Conservation (phyloP, 257 asterid species). For the Nicotiana noctiflora region DNA sequence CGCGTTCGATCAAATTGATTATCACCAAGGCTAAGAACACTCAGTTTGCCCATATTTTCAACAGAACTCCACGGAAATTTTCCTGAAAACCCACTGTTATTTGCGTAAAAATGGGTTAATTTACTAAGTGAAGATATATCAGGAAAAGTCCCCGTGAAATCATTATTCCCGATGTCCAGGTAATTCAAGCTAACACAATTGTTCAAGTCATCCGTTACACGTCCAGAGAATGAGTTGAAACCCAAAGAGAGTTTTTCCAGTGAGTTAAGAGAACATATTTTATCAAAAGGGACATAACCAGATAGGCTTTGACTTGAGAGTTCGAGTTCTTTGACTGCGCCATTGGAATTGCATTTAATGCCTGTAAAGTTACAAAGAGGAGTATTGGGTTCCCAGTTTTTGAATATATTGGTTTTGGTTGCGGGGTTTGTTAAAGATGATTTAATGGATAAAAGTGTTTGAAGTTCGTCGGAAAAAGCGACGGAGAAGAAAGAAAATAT, state of each 20-base stretch:
- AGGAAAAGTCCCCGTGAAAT: conserved; percentile 54
- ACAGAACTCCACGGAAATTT: conserved; percentile 63
- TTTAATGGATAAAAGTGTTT: conserved; percentile 51
- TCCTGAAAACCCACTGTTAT: conserved; percentile 65
- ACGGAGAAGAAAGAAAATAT: conserved; percentile 21
- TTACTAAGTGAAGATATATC: conserved; percentile 34
- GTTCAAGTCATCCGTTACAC: conserved; percentile 28
- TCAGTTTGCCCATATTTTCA: conserved; percentile 34
- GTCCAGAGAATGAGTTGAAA: conserved; percentile 39
- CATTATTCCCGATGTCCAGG: conserved; percentile 62
- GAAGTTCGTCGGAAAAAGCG: conserved; percentile 55
- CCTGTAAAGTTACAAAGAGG: conserved; percentile 43
- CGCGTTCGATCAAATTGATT: conserved; percentile 39
- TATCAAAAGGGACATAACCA: conserved; percentile 40
- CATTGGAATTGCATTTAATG: conserved; percentile 47
- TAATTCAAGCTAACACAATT: conserved; percentile 44
- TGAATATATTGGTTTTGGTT: conserved; percentile 28
- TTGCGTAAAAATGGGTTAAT: conserved; percentile 43
- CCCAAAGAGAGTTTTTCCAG: conserved; percentile 64
- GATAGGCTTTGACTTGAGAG: conserved; percentile 41
- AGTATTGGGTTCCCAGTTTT: conserved; percentile 43
- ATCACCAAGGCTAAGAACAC: conserved; percentile 64
- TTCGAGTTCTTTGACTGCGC: conserved; percentile 49
- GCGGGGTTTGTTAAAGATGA: conserved; percentile 33
- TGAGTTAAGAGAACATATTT: conserved; percentile 47